These are phyloP conservation scores for Lactuca saligna DNA, from an alignment of 129 eudicot species.

Conservation along the genomic window DNA sequence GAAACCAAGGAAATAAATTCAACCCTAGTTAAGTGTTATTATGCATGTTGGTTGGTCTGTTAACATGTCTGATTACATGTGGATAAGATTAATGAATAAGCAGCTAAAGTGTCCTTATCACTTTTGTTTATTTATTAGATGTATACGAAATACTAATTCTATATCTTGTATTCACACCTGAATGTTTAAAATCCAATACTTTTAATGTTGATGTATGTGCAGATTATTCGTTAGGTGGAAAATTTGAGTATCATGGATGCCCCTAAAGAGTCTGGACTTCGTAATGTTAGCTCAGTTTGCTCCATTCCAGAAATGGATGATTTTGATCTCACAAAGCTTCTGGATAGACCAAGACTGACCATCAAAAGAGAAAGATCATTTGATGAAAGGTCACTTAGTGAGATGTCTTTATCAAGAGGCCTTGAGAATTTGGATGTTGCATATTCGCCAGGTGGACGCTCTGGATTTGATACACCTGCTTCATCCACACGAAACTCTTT, in stretches of 20 bases:
- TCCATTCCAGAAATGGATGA: constrained; percentile 89
- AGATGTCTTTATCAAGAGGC: constrained; percentile 75
- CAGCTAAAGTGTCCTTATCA: constrained; percentile 23
- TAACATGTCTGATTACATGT: constrained; percentile 2
- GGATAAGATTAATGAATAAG: constrained; percentile 29
- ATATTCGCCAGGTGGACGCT: constrained; percentile 90
- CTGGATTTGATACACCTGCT: constrained; percentile 80
- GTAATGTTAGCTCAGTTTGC: constrained; percentile 73
- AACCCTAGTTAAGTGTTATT: constrained; percentile 2
- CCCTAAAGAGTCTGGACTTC: constrained; percentile 56
- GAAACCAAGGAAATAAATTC: not conserved
- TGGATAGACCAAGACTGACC: constrained; percentile 68
- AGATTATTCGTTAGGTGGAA: constrained; percentile 28
- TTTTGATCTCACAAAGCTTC: constrained; percentile 73
- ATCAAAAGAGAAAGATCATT: constrained; percentile 87
- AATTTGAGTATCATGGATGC: constrained; percentile 50
- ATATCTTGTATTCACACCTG: not conserved
- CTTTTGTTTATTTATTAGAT: constrained; percentile 1
- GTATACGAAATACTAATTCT: not conserved
- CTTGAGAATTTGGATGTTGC: constrained; percentile 67
- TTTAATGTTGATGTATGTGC: constrained; percentile 17
- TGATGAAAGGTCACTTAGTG: constrained; percentile 96
- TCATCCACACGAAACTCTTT: constrained; percentile 84
- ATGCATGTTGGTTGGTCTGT: not conserved
- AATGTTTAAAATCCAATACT: not conserved